Percentiles rank a stretch among this genome's conserved stretches.
phyloP scores from a whole-genome alignment of 2,329 filamentous ascomycete species.

The Fusarium brachygibbosum region DNA sequence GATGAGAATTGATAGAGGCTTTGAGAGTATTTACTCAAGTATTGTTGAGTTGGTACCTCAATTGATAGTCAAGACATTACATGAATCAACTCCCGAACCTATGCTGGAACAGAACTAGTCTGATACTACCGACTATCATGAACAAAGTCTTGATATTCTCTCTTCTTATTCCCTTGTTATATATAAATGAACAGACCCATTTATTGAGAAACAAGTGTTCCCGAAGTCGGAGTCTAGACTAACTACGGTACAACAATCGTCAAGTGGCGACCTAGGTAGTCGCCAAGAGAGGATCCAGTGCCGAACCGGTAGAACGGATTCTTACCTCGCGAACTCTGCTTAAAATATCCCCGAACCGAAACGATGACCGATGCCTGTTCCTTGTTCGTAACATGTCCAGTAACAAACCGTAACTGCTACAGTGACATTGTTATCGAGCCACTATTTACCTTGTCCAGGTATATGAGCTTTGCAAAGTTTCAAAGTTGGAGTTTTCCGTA shows the following conservation, averaged over 20 bases:
- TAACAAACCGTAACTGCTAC: background rate
- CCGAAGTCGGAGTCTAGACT: constrained; percentile 17
- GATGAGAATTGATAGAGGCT: background rate
- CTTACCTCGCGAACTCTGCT: constrained; percentile 6
- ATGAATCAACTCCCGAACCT: background rate
- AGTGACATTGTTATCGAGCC: background rate
- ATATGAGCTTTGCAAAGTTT: background rate
- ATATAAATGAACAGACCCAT: background rate
- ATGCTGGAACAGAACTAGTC: background rate
- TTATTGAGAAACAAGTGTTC: constrained; percentile 3
- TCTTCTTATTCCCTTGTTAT: background rate
- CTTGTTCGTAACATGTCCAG: background rate
- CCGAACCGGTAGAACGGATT: constrained; percentile 19
- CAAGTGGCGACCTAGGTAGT: constrained; percentile 7
- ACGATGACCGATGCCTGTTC: background rate
- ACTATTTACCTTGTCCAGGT: background rate
- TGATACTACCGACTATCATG: background rate
- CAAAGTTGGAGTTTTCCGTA: background rate
- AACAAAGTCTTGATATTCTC: background rate
- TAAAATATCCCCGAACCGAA: constrained; percentile 11
- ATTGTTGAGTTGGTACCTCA: background rate
- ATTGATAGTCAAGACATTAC: background rate
- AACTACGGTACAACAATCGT: background rate
- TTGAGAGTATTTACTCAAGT: background rate
- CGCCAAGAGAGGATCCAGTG: constrained; percentile 4